A percentile compares a stretch with the other conserved stretches of the same genome.
Evolutionary conservation across 2,329 filamentous ascomycete species (phyloP).

Genomic region (Teratosphaeria zuluensis): DNA sequence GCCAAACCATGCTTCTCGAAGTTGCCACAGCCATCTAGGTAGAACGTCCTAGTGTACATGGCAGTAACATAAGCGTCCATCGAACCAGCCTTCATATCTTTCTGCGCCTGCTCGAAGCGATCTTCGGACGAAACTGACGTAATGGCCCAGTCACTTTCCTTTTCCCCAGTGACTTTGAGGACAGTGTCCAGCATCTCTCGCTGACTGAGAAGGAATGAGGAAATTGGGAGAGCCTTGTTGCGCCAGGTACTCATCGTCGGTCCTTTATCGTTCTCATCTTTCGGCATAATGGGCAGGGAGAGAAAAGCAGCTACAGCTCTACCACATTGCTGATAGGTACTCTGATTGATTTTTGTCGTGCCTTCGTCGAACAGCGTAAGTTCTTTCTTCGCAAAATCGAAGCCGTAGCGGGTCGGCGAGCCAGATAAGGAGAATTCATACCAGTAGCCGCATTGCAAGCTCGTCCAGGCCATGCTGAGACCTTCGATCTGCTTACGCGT

Average conservation of each 20-base stretch:
- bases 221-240: constrained; percentile 43
- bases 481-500: neutral
- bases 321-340: constrained; percentile 50
- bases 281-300: constrained; percentile 27
- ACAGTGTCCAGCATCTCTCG: constrained; percentile 56
- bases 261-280: constrained; percentile 28
- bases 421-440: constrained; percentile 30
- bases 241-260: constrained; percentile 32
- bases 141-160: constrained; percentile 52
- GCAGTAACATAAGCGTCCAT: constrained; percentile 21
- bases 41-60: constrained; percentile 50
- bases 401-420: constrained; percentile 22
- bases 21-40: constrained; percentile 22
- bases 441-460: constrained; percentile 15
- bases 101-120: constrained; percentile 41
- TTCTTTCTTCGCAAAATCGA: constrained; percentile 26
- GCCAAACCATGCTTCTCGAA: constrained; percentile 32
- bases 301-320: constrained; percentile 41
- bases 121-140: constrained; percentile 36
- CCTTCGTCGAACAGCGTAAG: constrained; percentile 45
- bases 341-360: constrained; percentile 44
- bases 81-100: constrained; percentile 36
- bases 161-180: constrained; percentile 48
- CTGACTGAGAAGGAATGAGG: constrained; percentile 51
- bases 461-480: neutral